Conservation (phyloP, 1,139 yeast genomes). For the Dujonia santamariae region DNA sequence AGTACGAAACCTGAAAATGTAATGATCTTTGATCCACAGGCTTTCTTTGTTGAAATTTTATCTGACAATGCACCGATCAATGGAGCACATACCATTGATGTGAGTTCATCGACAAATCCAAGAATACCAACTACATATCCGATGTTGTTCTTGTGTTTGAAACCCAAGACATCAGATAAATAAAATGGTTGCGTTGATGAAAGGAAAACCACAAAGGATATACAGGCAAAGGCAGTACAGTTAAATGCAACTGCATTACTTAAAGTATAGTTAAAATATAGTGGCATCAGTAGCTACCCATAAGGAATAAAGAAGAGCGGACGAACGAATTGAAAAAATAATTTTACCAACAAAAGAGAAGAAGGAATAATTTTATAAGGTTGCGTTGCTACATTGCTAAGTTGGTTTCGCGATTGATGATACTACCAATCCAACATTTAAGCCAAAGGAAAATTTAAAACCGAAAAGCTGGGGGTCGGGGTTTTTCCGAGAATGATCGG, state of each 20-base stretch:
- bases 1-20: conserved; percentile 46
- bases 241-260: conserved; percentile 23
- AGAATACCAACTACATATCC: conserved; percentile 60
- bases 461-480: no score
- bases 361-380: neutral
- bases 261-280: conserved; percentile 13
- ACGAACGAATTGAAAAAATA: neutral
- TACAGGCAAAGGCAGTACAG: conserved; percentile 45
- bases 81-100: conserved; percentile 56
- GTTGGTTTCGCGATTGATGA: no score
- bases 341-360: neutral
- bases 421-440: no score
- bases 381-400: neutral
- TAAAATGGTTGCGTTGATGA: conserved; percentile 69
- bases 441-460: no score
- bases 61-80: conserved; percentile 64
- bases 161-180: conserved; percentile 52
- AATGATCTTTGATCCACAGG: conserved; percentile 51
- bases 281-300: no score
- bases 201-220: conserved; percentile 63
- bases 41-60: conserved; percentile 29
- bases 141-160: conserved; percentile 29
- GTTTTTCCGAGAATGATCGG: no score
- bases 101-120: conserved; percentile 62
- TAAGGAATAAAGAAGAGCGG: neutral